phyloP scores from a whole-genome alignment of 179 eudicot genomes.

The Drosera spatulata region DNA sequence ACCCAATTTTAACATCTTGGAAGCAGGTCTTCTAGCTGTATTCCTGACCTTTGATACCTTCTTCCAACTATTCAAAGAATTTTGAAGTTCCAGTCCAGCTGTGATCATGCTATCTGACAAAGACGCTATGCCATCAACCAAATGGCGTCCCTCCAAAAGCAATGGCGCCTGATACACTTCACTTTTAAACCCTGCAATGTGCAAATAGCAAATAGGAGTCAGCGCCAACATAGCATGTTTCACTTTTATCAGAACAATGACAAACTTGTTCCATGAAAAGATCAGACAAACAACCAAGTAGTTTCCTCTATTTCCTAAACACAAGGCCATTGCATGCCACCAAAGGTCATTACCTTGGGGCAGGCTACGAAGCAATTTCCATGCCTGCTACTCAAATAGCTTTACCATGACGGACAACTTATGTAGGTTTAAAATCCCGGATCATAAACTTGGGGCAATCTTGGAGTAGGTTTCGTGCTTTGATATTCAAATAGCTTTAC shows the following conservation, averaged over 20 bases:
- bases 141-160: constrained; percentile 6
- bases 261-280: not conserved
- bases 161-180: not conserved
- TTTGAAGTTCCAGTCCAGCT: constrained; percentile 21
- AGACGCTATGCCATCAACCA: constrained; percentile 25
- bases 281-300: constrained; percentile 1
- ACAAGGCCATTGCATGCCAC: constrained; percentile 21
- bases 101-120: constrained; percentile 29
- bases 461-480: too few species aligned
- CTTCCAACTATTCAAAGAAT: constrained; percentile 37
- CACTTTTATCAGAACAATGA: not conserved
- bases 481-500: constrained; percentile 8
- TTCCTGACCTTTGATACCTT: constrained; percentile 37
- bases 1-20: constrained; percentile 11
- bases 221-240: not conserved
- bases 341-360: constrained; percentile 30
- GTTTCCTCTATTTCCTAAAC: not conserved
- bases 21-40: constrained; percentile 21
- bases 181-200: not conserved
- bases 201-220: not conserved
- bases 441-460: too few species aligned
- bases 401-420: too few species aligned
- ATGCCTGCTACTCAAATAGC: constrained; percentile 10
- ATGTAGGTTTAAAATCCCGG: too few species aligned
- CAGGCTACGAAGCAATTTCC: constrained; percentile 18